Conservation (phyloP, 1,284 basidiomycete species). For the Puccinia brachypodii region DNA sequence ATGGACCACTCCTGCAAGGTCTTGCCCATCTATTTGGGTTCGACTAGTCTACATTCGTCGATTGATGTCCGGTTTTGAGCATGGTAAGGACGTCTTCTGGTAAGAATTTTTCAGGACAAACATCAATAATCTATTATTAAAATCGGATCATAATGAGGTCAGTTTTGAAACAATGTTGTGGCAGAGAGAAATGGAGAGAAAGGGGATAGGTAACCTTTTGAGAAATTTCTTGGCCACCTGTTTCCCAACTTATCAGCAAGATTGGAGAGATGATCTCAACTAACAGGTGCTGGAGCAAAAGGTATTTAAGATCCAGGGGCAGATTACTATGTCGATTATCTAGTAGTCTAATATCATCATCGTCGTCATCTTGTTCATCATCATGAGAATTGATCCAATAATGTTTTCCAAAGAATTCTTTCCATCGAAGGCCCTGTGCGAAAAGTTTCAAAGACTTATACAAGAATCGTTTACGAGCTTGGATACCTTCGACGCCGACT, state of each 20-base stretch:
- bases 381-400: slow-evolving; percentile 31
- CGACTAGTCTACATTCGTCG: too few species aligned
- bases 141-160: background rate
- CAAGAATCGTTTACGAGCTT: slow-evolving; percentile 40
- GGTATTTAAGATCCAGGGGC: background rate
- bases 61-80: background rate
- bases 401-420: background rate
- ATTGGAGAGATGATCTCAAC: slow-evolving; percentile 68
- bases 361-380: background rate
- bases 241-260: slow-evolving; percentile 78
- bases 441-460: slow-evolving; percentile 35
- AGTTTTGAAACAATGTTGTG: background rate
- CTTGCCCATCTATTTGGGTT: too few species aligned
- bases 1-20: too few species aligned
- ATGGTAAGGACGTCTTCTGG: slow-evolving; percentile 3
- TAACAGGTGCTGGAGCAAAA: slow-evolving; percentile 65
- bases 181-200: background rate
- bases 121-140: background rate
- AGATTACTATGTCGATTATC: background rate
- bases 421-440: slow-evolving; percentile 45
- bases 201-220: slow-evolving; percentile 62
- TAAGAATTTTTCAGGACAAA: slow-evolving; percentile 15
- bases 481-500: slow-evolving; percentile 45
- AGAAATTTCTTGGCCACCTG: slow-evolving; percentile 73
- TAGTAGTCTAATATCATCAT: background rate